Evolutionary conservation across 2,329 filamentous ascomycete species (phyloP).

Genomic region (Cryphonectria nitschkei): DNA sequence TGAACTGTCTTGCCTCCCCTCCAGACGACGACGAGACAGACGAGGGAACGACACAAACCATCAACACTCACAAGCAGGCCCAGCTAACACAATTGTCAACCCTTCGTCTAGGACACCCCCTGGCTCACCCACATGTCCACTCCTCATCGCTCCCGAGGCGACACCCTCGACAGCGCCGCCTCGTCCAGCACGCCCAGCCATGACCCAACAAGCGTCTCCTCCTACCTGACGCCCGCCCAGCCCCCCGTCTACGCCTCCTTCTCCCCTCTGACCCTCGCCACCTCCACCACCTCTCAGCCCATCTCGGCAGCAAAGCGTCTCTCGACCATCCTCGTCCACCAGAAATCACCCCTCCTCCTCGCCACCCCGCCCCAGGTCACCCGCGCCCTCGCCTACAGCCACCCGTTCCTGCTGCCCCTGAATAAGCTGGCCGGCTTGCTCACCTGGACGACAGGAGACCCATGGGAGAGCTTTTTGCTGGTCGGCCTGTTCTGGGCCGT

Average conservation of each 20-base stretch:
- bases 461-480: conserved; percentile 95
- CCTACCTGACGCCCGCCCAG: conserved; percentile 55
- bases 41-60: background rate
- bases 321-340: conserved; percentile 92
- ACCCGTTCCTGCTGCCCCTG: conserved; percentile 87
- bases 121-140: conserved; percentile 31
- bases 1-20: background rate
- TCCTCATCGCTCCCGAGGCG: conserved; percentile 26
- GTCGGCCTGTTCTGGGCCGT: conserved; percentile 84
- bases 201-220: conserved; percentile 48
- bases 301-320: conserved; percentile 72
- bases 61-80: background rate
- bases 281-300: conserved; percentile 61
- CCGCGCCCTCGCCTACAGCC: conserved; percentile 89
- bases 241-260: conserved; percentile 85
- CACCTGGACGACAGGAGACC: conserved; percentile 91
- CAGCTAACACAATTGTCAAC: conserved; percentile 15
- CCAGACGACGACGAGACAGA: background rate
- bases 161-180: conserved; percentile 25
- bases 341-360: conserved; percentile 90
- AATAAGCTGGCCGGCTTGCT: conserved; percentile 84
- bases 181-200: conserved; percentile 9
- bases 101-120: conserved; percentile 20
- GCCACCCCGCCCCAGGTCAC: conserved; percentile 95
- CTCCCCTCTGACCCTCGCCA: conserved; percentile 77